Percentiles rank a stretch among this genome's conserved stretches.
These are phyloP conservation scores for Cyberlindnera amylophila DNA, from an alignment of 805 yeast species.

Conservation along the genomic window DNA sequence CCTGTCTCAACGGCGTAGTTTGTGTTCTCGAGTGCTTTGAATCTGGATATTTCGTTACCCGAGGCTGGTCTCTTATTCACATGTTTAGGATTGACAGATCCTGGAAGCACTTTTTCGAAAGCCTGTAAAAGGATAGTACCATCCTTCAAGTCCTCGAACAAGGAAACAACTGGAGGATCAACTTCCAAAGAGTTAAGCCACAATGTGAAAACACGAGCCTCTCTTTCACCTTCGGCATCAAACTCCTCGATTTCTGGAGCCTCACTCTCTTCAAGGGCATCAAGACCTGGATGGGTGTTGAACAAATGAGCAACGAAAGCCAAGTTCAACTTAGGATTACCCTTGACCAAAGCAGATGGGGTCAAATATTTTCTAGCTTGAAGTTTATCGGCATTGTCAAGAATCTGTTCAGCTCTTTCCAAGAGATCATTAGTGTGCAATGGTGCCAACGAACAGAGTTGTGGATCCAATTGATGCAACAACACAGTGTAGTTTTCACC, in stretches of 20 bases:
- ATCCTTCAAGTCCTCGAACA: conserved; percentile 93
- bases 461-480: conserved; percentile 84
- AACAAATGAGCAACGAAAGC: conserved; percentile 97
- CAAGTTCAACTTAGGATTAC: conserved; percentile 93
- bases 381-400: conserved; percentile 82
- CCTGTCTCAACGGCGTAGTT: conserved; percentile 98
- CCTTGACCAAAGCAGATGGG: conserved; percentile 88
- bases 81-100: conserved; percentile 72
- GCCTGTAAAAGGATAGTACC: conserved; percentile 89
- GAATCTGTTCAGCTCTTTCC: conserved; percentile 82
- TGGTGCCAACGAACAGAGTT: conserved; percentile 76
- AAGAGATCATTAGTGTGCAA: conserved; percentile 71
- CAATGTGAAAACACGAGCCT: conserved; percentile 95
- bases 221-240: conserved; percentile 99
- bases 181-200: conserved; percentile 97
- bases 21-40: conserved; percentile 96
- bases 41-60: conserved; percentile 77
- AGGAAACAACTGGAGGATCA: conserved; percentile 85
- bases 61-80: conserved; percentile 80
- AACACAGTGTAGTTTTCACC: conserved; percentile 94
- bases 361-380: conserved; percentile 94
- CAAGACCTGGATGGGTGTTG: conserved; percentile 95
- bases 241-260: conserved; percentile 94
- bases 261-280: conserved; percentile 88
- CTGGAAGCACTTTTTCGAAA: conserved; percentile 93